Evolutionary conservation across 768 basidiomycete species (phyloP).

Genomic region (Amanita pseudoporphyria): DNA sequence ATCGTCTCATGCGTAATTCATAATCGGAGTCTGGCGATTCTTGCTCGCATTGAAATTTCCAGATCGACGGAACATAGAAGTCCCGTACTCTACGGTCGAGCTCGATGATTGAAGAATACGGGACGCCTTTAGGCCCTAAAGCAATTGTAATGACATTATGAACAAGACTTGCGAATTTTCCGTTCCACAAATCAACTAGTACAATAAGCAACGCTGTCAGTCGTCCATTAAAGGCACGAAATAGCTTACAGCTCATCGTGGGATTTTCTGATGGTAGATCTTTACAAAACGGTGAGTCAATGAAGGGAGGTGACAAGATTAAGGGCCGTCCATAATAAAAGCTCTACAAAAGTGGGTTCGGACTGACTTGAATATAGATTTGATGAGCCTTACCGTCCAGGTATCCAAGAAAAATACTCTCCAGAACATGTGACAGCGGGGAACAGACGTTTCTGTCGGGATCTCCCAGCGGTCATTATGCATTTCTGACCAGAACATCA

Average conservation of each 20-base stretch:
- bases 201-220: not conserved
- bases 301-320: constrained; percentile 37
- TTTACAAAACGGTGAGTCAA: constrained; percentile 47
- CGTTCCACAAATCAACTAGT: constrained; percentile 46
- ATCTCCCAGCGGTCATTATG: constrained; percentile 54
- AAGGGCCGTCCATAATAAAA: constrained; percentile 55
- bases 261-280: constrained; percentile 27
- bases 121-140: constrained; percentile 41
- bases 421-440: constrained; percentile 56
- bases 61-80: constrained; percentile 38
- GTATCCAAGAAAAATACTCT: constrained; percentile 57
- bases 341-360: constrained; percentile 30
- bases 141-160: constrained; percentile 40
- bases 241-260: constrained; percentile 32
- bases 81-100: constrained; percentile 55
- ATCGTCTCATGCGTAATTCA: constrained; percentile 29
- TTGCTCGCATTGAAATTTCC: constrained; percentile 28
- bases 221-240: not conserved
- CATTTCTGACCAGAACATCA: constrained; percentile 32
- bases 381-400: constrained; percentile 34
- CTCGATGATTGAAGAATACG: constrained; percentile 43
- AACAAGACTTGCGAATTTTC: constrained; percentile 43
- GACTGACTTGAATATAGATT: not conserved
- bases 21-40: constrained; percentile 12
- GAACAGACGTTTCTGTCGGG: constrained; percentile 30